Evolutionary conservation across 352 stramenopile species (phyloP).

Genomic region (Albugo candida): DNA sequence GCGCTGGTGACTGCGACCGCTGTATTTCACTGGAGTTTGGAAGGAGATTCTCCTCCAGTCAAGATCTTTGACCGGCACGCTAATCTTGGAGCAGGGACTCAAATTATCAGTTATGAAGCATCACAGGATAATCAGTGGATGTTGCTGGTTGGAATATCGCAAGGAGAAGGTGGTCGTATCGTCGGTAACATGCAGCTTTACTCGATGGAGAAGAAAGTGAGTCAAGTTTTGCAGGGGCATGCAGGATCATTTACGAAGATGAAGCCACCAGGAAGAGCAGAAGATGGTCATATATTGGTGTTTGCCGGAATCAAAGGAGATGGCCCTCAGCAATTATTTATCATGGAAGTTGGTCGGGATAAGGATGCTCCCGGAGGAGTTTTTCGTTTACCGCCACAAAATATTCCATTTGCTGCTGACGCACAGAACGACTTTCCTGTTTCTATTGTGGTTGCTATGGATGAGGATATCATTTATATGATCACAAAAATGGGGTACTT

Average conservation of each 20-base stretch:
- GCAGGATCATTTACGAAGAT: constrained; percentile 93
- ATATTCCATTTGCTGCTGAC: constrained; percentile 93
- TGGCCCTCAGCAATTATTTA: constrained; percentile 80
- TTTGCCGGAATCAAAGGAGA: constrained; percentile 73
- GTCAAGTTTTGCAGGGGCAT: constrained; percentile 94
- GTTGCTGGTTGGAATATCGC: constrained; percentile 94
- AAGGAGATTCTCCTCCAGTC: constrained; percentile 74
- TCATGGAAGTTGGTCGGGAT: constrained; percentile 98
- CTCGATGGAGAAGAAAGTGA: constrained; percentile 97
- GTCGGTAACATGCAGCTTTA: constrained; percentile 97
- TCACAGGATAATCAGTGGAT: constrained; percentile 97
- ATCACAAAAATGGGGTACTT: constrained; percentile 99
- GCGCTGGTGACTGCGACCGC: constrained; percentile 90
- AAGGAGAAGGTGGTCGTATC: constrained; percentile 85
- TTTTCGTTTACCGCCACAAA: constrained; percentile 84
- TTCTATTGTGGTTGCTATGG: constrained; percentile 84
- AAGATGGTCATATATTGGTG: constrained; percentile 76
- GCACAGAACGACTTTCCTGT: constrained; percentile 97
- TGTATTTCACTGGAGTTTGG: constrained; percentile 97
- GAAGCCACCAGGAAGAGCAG: constrained; percentile 85
- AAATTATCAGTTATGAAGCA: constrained; percentile 99
- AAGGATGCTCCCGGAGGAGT: constrained; percentile 87
- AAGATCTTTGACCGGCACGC: constrained; percentile 98
- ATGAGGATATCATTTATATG: constrained; percentile 94
- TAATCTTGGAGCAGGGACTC: constrained; percentile 82